Conservation (phyloP, 1,284 basidiomycete genomes). For the Cystobasidium sp. region DNA sequence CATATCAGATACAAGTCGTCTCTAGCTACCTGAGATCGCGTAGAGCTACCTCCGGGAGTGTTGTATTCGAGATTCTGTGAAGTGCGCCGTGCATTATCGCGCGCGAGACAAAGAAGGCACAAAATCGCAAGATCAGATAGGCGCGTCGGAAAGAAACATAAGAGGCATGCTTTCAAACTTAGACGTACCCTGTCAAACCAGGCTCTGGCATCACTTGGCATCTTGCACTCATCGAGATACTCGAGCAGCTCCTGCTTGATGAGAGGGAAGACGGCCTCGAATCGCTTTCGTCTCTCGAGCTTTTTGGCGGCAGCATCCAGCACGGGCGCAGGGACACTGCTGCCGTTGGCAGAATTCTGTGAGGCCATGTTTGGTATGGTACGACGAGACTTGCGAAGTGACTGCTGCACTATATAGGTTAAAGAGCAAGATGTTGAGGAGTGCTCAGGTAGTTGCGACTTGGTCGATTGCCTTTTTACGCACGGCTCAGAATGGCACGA, state of each 20-base stretch:
- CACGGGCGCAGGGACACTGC: slow-evolving; percentile 9
- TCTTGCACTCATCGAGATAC: slow-evolving; percentile 68
- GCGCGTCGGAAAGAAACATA: not conserved
- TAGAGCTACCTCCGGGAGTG: slow-evolving; percentile 71
- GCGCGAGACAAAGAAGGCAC: slow-evolving; percentile 8
- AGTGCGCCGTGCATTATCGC: not conserved
- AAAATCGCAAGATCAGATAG: not conserved
- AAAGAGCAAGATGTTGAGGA: not conserved
- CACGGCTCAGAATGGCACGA: too few relatives aligned
- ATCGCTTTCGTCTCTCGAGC: slow-evolving; percentile 57
- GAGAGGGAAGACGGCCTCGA: slow-evolving; percentile 62
- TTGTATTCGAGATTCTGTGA: slow-evolving; percentile 89
- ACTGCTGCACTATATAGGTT: not conserved
- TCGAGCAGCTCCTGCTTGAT: slow-evolving; percentile 66
- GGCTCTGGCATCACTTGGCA: slow-evolving; percentile 79
- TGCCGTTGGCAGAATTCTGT: not conserved
- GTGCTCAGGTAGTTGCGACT: not conserved
- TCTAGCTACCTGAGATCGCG: not conserved
- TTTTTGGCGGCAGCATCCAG: slow-evolving; percentile 49
- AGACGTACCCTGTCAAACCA: slow-evolving; percentile 75
- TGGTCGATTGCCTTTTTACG: too few relatives aligned
- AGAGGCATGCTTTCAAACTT: not conserved
- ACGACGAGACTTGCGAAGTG: not conserved
- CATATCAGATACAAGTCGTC: not conserved
- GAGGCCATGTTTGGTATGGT: slow-evolving; percentile 2